A percentile compares a stretch with the other conserved stretches of the same genome.
phyloP scores from a whole-genome alignment of 306 rosid species.

The Citrullus colocynthis region DNA sequence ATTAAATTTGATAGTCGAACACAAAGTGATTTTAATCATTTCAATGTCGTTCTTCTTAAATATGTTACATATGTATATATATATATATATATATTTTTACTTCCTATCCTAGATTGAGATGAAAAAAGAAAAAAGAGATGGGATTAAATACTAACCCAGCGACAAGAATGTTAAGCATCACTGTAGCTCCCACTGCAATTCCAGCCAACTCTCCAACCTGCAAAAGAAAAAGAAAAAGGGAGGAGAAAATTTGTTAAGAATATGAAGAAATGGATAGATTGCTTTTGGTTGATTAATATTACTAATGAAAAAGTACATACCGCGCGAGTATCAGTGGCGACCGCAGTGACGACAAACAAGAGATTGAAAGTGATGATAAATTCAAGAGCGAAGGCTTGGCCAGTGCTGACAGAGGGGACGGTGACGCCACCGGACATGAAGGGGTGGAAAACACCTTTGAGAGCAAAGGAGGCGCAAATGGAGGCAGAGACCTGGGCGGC shows the following conservation, averaged over 20 bases:
- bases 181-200: conserved; percentile 39
- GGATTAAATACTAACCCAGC: conserved; percentile 32
- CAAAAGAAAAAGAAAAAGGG: neutral
- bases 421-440: conserved; percentile 73
- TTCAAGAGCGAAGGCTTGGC: conserved; percentile 79
- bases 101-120: no score
- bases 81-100: no score
- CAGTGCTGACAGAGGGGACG: conserved; percentile 36
- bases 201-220: conserved; percentile 43
- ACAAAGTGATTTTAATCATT: no score
- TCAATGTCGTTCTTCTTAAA: fast-evolving
- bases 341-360: conserved; percentile 48
- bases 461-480: conserved; percentile 68
- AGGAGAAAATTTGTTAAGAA: neutral
- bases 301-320: conserved; percentile 4
- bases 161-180: conserved; percentile 38
- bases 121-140: neutral
- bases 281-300: no score
- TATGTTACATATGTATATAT: neutral
- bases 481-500: conserved; percentile 76
- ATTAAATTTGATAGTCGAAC: no score
- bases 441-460: conserved; percentile 67
- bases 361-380: conserved; percentile 75
- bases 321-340: conserved; percentile 41
- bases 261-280: no score